These are phyloP conservation scores for Penicillium maclennaniae DNA, from an alignment of 495 filamentous ascomycete species.

Conservation along the genomic window DNA sequence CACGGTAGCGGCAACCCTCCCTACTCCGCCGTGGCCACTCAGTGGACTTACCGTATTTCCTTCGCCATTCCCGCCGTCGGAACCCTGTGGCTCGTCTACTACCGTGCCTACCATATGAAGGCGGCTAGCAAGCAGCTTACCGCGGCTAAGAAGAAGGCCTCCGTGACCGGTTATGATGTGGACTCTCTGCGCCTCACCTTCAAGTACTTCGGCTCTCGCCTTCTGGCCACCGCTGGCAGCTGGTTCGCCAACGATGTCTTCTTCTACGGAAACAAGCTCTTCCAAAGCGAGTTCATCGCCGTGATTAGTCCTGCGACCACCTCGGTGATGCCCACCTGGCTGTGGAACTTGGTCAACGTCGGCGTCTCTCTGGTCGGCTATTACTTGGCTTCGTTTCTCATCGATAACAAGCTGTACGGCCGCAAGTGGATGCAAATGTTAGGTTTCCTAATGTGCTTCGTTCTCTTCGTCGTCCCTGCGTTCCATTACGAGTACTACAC, in stretches of 20 bases:
- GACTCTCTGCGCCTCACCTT: constrained; percentile 70
- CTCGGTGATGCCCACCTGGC: constrained; percentile 76
- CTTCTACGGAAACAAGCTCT: constrained; percentile 98
- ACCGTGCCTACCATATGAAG: constrained; percentile 86
- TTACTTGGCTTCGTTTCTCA: constrained; percentile 73
- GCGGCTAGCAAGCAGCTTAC: constrained; percentile 67
- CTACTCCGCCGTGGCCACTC: constrained; percentile 64
- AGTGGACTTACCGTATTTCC: constrained; percentile 82
- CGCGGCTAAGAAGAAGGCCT: constrained; percentile 74
- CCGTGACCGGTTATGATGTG: constrained; percentile 85
- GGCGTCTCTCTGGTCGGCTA: constrained; percentile 79
- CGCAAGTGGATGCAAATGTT: constrained; percentile 89
- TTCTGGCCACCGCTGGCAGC: constrained; percentile 76
- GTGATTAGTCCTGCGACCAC: constrained; percentile 59
- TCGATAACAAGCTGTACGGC: constrained; percentile 90
- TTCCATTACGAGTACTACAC: constrained; percentile 83
- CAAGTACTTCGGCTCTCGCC: constrained; percentile 73
- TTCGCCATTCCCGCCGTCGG: constrained; percentile 83
- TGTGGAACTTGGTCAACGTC: constrained; percentile 87
- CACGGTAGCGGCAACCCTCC: constrained; percentile 65
- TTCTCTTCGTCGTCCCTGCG: constrained; percentile 80
- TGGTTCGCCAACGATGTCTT: constrained; percentile 95
- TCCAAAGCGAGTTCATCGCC: constrained; percentile 80
- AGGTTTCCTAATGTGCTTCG: constrained; percentile 80
- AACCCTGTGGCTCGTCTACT: constrained; percentile 89